Conservation (phyloP, 2,329 filamentous ascomycete genomes). For the Chalaropsis ovoidea region DNA sequence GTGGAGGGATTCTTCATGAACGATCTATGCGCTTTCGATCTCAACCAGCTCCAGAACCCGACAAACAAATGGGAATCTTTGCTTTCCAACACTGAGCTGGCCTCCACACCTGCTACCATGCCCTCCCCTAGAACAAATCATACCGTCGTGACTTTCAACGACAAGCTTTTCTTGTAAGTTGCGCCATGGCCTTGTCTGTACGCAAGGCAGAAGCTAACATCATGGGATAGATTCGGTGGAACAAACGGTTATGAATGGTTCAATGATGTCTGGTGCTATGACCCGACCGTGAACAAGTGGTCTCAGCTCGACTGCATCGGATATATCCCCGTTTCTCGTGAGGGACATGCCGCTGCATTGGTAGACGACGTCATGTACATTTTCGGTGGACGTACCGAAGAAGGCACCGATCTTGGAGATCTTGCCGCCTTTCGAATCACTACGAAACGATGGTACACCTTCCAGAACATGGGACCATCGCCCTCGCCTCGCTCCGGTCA, state of each 20-base stretch:
- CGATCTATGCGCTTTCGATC: conserved; percentile 84
- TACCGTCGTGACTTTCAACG: conserved; percentile 79
- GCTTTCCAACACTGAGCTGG: conserved; percentile 38
- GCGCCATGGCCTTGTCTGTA: background rate
- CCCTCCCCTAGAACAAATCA: conserved; percentile 93
- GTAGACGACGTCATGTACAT: conserved; percentile 99
- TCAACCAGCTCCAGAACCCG: conserved; percentile 86
- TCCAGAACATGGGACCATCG: conserved; percentile 97
- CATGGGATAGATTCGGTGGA: conserved; percentile 66
- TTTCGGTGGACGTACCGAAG: conserved; percentile 90
- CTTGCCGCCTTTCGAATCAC: conserved; percentile 67
- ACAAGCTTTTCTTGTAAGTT: conserved; percentile 83
- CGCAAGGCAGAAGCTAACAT: background rate
- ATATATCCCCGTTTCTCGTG: conserved; percentile 85
- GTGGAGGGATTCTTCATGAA: conserved; percentile 98
- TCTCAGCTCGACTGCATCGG: conserved; percentile 87
- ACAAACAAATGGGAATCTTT: conserved; percentile 91
- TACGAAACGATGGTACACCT: conserved; percentile 92
- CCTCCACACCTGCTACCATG: conserved; percentile 41
- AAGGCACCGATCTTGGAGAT: conserved; percentile 85
- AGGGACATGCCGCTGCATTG: conserved; percentile 86
- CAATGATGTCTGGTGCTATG: conserved; percentile 97
- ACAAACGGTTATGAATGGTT: conserved; percentile 97
- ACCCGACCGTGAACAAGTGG: conserved; percentile 75
- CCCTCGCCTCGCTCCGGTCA: conserved; percentile 89